These are phyloP conservation scores for Aspergillus proliferans DNA, from an alignment of 2,329 filamentous ascomycete genomes.

Conservation along the genomic window DNA sequence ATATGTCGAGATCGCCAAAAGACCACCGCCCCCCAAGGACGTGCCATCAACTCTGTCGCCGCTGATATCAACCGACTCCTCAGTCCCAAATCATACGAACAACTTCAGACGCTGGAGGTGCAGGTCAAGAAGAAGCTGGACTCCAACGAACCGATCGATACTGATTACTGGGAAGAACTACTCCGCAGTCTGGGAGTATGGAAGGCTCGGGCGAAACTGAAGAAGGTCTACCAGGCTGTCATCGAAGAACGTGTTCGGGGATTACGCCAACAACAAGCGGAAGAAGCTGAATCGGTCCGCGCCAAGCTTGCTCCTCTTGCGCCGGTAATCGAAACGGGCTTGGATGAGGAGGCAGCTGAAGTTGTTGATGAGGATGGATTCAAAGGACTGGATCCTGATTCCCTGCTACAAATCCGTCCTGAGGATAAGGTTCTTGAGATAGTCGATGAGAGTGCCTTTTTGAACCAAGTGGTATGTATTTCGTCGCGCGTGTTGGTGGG, in stretches of 20 bases:
- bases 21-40: conserved; percentile 59
- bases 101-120: conserved; percentile 77
- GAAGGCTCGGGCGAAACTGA: conserved; percentile 84
- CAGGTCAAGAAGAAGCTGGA: conserved; percentile 82
- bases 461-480: conserved; percentile 48
- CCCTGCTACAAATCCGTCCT: conserved; percentile 56
- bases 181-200: conserved; percentile 77
- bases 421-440: conserved; percentile 59
- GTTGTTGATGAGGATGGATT: conserved; percentile 30
- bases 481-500: background rate
- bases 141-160: conserved; percentile 87
- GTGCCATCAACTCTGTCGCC: conserved; percentile 74
- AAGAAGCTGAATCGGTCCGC: conserved; percentile 56
- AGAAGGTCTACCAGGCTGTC: conserved; percentile 70
- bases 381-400: conserved; percentile 56
- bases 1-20: conserved; percentile 74
- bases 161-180: conserved; percentile 95
- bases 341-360: conserved; percentile 1
- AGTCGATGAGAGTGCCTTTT: conserved; percentile 53
- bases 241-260: conserved; percentile 61
- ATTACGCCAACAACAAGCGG: conserved; percentile 61
- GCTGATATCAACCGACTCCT: conserved; percentile 84
- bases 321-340: conserved; percentile 23
- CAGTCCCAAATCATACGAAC: conserved; percentile 74
- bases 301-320: conserved; percentile 49